phyloP scores from a whole-genome alignment of 1,284 basidiomycete genomes.

The Ceratobasidium sp. region DNA sequence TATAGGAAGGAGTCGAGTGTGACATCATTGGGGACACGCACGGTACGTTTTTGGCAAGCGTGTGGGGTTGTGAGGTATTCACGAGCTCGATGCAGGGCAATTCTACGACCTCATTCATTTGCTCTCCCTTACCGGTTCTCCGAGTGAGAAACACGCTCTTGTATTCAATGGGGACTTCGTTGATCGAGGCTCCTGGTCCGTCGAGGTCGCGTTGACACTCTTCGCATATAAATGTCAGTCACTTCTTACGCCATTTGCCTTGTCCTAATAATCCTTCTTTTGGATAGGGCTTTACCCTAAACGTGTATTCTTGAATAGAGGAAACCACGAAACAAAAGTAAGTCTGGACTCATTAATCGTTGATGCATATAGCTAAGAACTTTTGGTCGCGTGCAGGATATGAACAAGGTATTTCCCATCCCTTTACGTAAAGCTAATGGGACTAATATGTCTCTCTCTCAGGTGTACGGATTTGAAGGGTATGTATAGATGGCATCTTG shows the following conservation, averaged over 20 bases:
- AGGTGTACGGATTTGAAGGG: conserved; percentile 94
- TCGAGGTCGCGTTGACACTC: conserved; percentile 93
- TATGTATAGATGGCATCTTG: background rate
- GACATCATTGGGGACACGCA: conserved; percentile 95
- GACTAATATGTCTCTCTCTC: conserved; percentile 42
- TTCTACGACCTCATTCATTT: conserved; percentile 95
- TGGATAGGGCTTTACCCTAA: conserved; percentile 84
- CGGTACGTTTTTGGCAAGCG: conserved; percentile 61
- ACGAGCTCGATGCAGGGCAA: conserved; percentile 68
- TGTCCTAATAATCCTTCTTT: conserved; percentile 41
- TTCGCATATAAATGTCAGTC: conserved; percentile 94
- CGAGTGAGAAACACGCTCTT: conserved; percentile 81
- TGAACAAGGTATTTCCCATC: conserved; percentile 61
- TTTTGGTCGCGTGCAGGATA: conserved; percentile 59
- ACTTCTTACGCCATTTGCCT: conserved; percentile 37
- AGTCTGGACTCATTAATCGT: background rate
- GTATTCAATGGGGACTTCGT: conserved; percentile 98
- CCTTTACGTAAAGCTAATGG: background rate
- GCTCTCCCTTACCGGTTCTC: conserved; percentile 85
- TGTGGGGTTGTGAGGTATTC: background rate
- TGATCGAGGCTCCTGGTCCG: conserved; percentile 96
- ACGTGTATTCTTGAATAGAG: conserved; percentile 90
- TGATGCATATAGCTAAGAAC: background rate
- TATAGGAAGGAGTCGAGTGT: conserved; percentile 75
- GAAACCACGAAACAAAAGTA: conserved; percentile 92